A percentile compares a stretch with the other conserved stretches of the same genome.
Evolutionary conservation across 163 green algal genomes (phyloP).

Genomic region (Volvox carteri): DNA sequence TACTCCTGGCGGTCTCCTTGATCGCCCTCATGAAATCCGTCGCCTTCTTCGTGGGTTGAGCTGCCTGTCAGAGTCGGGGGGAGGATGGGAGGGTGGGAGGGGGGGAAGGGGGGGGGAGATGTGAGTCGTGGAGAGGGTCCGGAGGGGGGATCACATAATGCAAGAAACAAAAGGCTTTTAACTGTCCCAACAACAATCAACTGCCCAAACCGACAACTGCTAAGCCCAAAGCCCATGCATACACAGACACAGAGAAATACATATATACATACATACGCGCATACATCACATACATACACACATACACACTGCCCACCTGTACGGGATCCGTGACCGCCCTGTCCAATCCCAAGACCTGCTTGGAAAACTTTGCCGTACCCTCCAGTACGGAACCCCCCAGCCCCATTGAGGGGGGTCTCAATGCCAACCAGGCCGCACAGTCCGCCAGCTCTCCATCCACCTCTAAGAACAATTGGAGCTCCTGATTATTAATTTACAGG

Average conservation of each 20-base stretch:
- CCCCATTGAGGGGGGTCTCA: constrained; percentile 64
- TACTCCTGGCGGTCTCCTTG: constrained; percentile 63
- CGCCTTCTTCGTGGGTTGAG: constrained; percentile 67
- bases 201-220: too few relatives aligned
- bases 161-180: too few relatives aligned
- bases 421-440: constrained; percentile 62
- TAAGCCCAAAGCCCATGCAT: too few relatives aligned
- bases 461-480: constrained; percentile 78
- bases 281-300: too few relatives aligned
- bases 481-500: too few relatives aligned
- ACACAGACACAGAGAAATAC: too few relatives aligned
- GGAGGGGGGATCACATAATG: too few relatives aligned
- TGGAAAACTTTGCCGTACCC: constrained; percentile 68
- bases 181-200: too few relatives aligned
- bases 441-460: constrained; percentile 69
- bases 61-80: too few relatives aligned
- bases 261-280: too few relatives aligned
- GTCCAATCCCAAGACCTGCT: constrained; percentile 76
- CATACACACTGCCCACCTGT: constrained; percentile 23
- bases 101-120: background rate
- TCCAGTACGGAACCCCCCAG: constrained; percentile 66
- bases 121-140: too few relatives aligned
- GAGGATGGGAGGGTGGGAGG: background rate
- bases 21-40: constrained; percentile 74
- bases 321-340: constrained; percentile 63